Percentiles rank a stretch among this genome's conserved stretches.
Evolutionary conservation across 2,329 filamentous ascomycete genomes (phyloP).

Genomic region (Pseudopithomyces maydicus): DNA sequence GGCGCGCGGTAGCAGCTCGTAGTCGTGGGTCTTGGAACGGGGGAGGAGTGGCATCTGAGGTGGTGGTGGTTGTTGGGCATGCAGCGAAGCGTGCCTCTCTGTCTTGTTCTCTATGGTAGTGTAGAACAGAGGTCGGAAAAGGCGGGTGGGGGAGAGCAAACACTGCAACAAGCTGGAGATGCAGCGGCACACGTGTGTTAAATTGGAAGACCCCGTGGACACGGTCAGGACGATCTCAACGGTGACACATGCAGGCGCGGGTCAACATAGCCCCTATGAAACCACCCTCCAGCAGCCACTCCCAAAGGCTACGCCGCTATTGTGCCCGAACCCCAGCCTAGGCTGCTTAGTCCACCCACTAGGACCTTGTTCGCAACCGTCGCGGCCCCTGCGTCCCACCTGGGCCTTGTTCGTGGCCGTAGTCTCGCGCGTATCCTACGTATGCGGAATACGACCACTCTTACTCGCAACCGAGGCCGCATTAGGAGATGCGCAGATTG

Average conservation of each 20-base stretch:
- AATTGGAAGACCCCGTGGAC: too few species aligned
- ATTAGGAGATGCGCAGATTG: background rate
- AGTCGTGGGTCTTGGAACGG: slow-evolving; percentile 31
- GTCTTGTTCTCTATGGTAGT: too few species aligned
- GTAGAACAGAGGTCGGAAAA: background rate
- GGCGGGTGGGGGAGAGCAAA: background rate
- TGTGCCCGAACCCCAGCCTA: background rate
- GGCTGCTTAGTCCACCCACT: background rate
- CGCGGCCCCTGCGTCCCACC: background rate
- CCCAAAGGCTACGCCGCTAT: background rate
- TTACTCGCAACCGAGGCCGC: background rate
- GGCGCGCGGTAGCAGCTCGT: slow-evolving; percentile 40
- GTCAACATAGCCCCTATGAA: background rate
- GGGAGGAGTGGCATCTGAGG: slow-evolving; percentile 16
- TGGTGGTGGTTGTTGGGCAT: background rate
- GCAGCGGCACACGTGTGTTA: background rate
- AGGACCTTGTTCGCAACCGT: background rate
- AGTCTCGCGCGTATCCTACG: background rate
- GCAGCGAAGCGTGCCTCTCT: background rate
- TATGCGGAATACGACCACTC: background rate
- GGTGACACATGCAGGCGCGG: background rate
- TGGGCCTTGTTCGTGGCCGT: background rate
- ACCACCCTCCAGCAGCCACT: background rate
- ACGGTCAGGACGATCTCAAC: background rate
- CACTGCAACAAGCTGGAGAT: background rate